Evolutionary conservation across 2,329 filamentous ascomycete genomes (phyloP).

Genomic region (Penicillium sp.): DNA sequence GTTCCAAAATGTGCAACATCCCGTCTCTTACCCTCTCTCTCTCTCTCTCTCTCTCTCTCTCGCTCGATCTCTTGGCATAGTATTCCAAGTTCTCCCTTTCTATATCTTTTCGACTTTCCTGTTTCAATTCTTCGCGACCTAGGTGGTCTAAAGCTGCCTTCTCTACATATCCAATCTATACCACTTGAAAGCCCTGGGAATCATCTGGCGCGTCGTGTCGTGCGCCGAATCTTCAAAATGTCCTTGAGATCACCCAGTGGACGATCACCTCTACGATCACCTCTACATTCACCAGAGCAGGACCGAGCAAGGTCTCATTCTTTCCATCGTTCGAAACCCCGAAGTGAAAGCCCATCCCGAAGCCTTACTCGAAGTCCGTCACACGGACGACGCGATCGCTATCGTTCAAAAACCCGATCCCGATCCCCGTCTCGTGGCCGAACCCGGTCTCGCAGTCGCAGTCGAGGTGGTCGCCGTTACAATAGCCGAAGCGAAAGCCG

Average conservation of each 20-base stretch:
- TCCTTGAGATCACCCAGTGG: constrained; percentile 26
- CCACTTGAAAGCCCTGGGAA: neutral
- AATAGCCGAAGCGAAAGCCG: constrained; percentile 34
- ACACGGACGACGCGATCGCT: constrained; percentile 25
- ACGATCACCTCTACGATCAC: constrained; percentile 32
- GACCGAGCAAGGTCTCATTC: constrained; percentile 27
- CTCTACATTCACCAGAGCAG: constrained; percentile 21
- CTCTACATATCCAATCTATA: neutral
- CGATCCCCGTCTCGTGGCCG: constrained; percentile 29
- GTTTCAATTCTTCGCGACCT: neutral
- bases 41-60: neutral
- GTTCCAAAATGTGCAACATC: neutral
- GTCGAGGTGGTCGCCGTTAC: constrained; percentile 40
- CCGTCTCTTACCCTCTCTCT: neutral
- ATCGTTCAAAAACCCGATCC: constrained; percentile 27
- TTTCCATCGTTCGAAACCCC: constrained; percentile 35
- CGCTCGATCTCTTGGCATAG: neutral
- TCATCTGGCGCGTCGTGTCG: neutral
- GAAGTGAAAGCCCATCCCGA: constrained; percentile 27
- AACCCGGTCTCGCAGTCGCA: constrained; percentile 36
- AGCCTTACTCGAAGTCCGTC: constrained; percentile 30
- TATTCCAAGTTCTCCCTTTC: neutral
- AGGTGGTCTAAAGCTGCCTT: too few relatives aligned
- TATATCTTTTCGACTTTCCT: neutral
- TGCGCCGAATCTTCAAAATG: constrained; percentile 18